Percentiles rank a stretch among this genome's conserved stretches.
These are phyloP conservation scores for Chrysanthemum makinoi DNA, from an alignment of 129 eudicot species.

Conservation along the genomic window DNA sequence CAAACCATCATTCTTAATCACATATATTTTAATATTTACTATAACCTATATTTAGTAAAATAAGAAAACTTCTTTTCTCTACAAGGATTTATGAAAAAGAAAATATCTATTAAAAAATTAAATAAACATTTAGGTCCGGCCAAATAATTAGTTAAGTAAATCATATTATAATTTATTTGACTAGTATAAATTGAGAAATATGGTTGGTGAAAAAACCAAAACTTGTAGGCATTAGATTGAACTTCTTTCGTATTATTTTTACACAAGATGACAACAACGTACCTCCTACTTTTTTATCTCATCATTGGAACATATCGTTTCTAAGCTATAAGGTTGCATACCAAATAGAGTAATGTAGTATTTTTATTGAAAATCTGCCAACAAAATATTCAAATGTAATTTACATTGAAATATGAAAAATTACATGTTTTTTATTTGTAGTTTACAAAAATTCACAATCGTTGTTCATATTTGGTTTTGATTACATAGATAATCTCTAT, in stretches of 20 bases:
- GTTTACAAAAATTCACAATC: too few species aligned
- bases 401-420: too few species aligned
- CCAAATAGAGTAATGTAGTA: neutral
- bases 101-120: neutral
- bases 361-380: neutral
- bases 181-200: conserved; percentile 9
- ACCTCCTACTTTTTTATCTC: conserved; percentile 25
- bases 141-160: conserved; percentile 12
- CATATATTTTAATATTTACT: too few species aligned
- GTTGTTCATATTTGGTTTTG: too few species aligned
- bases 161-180: neutral
- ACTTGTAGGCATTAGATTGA: conserved; percentile 31
- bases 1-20: too few species aligned
- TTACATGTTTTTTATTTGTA: too few species aligned
- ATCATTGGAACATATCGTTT: conserved; percentile 24
- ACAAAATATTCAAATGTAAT: too few species aligned
- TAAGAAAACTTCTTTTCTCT: too few species aligned
- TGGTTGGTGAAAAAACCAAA: conserved; percentile 29
- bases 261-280: conserved; percentile 20
- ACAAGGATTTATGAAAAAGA: neutral
- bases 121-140: conserved; percentile 20
- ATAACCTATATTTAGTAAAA: too few species aligned
- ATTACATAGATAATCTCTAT: too few species aligned
- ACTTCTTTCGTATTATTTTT: conserved; percentile 7
- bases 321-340: conserved; percentile 1